Percentiles rank a stretch among this genome's conserved stretches.
phyloP scores from a whole-genome alignment of 2,329 filamentous ascomycete genomes.

The Pyrenochaeta sp. region DNA sequence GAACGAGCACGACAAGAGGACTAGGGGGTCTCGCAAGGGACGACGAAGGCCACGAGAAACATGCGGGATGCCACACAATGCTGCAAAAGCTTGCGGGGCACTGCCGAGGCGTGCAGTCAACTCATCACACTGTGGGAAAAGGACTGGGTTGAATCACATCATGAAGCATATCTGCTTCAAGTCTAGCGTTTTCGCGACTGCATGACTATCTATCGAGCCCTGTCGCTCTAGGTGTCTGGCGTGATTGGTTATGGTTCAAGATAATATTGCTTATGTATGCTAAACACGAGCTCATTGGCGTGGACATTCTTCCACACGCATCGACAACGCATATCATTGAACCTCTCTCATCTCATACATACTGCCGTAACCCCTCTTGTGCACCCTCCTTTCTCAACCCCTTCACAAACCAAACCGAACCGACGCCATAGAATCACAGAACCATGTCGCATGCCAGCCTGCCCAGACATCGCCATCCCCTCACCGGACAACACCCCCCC shows the following conservation, averaged over 20 bases:
- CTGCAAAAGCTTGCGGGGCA: slow-evolving; percentile 44
- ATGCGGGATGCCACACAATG: slow-evolving; percentile 32
- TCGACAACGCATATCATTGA: too few species aligned
- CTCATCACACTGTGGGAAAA: background rate
- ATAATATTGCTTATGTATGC: slow-evolving; percentile 1
- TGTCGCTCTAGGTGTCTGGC: slow-evolving; percentile 2
- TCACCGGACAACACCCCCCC: too few species aligned
- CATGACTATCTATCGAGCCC: slow-evolving; percentile 3
- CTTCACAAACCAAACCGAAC: too few species aligned
- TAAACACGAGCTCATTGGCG: too few species aligned
- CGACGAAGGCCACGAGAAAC: slow-evolving; percentile 10
- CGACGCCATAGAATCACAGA: too few species aligned
- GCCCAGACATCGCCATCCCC: too few species aligned
- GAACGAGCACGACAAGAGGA: slow-evolving; percentile 5
- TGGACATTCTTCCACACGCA: too few species aligned
- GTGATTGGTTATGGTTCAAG: background rate
- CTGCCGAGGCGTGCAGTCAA: slow-evolving; percentile 8
- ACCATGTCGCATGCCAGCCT: too few species aligned
- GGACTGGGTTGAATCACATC: slow-evolving; percentile 3
- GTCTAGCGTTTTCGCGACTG: slow-evolving; percentile 1
- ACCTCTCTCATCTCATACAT: too few species aligned
- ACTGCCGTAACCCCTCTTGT: too few species aligned
- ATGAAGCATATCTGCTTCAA: background rate
- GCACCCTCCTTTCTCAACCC: too few species aligned
- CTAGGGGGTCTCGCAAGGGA: background rate